Evolutionary conservation across 2,329 filamentous ascomycete species (phyloP).

Genomic region (Orbilia javanica): DNA sequence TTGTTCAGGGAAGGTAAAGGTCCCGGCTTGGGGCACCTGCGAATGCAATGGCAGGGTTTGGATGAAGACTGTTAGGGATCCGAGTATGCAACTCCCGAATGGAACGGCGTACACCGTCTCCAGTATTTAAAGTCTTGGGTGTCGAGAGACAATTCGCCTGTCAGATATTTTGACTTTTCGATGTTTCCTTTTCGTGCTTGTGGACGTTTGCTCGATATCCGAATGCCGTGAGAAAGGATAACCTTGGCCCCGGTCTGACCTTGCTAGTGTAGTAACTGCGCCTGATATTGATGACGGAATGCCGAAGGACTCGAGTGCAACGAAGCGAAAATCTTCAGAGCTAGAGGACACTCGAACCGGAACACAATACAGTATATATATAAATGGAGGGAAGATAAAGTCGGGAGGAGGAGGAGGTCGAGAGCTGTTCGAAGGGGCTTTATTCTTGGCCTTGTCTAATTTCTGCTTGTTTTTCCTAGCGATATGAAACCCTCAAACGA

Average conservation of each 20-base stretch:
- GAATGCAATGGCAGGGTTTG: conserved; percentile 43
- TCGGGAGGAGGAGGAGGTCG: not conserved
- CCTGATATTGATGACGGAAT: conserved; percentile 39
- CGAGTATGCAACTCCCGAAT: conserved; percentile 56
- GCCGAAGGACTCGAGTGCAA: conserved; percentile 23
- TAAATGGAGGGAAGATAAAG: conserved; percentile 21
- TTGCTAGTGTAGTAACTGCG: conserved; percentile 23
- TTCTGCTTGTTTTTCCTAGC: conserved; percentile 23
- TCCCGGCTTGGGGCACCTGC: conserved; percentile 20
- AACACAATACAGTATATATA: conserved; percentile 22
- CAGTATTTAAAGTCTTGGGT: conserved; percentile 29
- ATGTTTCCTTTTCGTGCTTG: conserved; percentile 24
- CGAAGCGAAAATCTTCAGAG: conserved; percentile 2
- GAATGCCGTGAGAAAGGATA: not conserved
- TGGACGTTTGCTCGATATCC: conserved; percentile 38
- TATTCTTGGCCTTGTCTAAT: conserved; percentile 20
- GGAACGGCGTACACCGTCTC: conserved; percentile 35
- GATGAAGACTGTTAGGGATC: conserved; percentile 33
- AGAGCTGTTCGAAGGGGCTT: conserved; percentile 35
- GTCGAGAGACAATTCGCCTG: conserved; percentile 27
- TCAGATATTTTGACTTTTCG: conserved; percentile 23
- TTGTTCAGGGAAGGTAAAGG: conserved; percentile 49
- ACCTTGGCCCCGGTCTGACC: conserved; percentile 30
- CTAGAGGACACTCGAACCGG: conserved; percentile 3
- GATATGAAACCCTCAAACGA: conserved; percentile 41